These are phyloP conservation scores for Teratosphaeria destructans DNA, from an alignment of 2,329 filamentous ascomycete species.

Conservation along the genomic window DNA sequence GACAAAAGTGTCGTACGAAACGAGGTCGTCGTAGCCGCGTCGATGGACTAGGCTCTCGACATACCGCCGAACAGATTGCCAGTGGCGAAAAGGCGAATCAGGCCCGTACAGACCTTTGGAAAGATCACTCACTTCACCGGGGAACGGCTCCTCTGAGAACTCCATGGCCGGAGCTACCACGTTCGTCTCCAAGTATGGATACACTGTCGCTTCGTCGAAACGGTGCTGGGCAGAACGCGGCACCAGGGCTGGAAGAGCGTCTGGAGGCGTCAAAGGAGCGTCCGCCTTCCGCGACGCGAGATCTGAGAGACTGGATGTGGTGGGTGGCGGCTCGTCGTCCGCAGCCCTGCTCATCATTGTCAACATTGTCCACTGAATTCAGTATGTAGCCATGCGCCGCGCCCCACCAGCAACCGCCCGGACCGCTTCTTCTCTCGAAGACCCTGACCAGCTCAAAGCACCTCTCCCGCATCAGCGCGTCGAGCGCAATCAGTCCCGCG, in stretches of 20 bases:
- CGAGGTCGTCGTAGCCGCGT: not conserved
- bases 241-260: not conserved
- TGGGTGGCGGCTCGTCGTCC: not conserved
- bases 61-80: not conserved
- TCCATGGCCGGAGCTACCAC: not conserved
- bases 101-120: not conserved
- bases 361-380: not conserved
- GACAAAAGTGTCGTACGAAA: not conserved
- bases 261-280: not conserved
- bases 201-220: not conserved
- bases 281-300: not conserved
- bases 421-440: not conserved
- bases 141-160: not conserved
- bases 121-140: not conserved
- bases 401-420: not conserved
- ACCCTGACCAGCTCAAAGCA: not conserved
- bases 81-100: not conserved
- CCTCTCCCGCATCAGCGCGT: not conserved
- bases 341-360: not conserved
- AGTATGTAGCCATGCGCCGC: not conserved
- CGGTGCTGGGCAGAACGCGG: not conserved
- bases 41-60: not conserved
- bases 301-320: not conserved
- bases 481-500: not conserved
- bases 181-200: not conserved